These are phyloP conservation scores for Candida tibetensis DNA, from an alignment of 805 yeast species.

Conservation along the genomic window DNA sequence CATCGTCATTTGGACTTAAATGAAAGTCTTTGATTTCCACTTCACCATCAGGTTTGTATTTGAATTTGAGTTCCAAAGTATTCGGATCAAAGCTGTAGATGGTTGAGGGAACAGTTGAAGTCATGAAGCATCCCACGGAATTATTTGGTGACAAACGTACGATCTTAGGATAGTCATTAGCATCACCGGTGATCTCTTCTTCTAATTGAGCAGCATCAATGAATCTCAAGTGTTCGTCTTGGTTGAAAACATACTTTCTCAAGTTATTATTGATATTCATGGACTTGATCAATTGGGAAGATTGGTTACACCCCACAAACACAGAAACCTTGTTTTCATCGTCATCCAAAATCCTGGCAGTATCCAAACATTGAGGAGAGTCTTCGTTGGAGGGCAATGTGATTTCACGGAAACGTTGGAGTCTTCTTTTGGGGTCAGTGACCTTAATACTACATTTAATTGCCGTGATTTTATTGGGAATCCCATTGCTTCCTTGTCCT, in stretches of 20 bases:
- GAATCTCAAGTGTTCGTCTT: conserved; percentile 58
- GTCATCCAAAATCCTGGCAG: conserved; percentile 27
- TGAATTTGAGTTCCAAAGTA: conserved; percentile 51
- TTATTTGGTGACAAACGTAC: conserved; percentile 58
- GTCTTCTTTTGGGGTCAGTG: conserved; percentile 34
- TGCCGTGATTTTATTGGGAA: conserved; percentile 78
- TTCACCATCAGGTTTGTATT: conserved; percentile 51
- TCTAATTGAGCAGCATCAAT: conserved; percentile 59
- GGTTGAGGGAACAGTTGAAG: conserved; percentile 62
- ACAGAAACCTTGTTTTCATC: conserved; percentile 44
- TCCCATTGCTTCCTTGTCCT: conserved; percentile 88
- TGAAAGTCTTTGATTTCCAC: conserved; percentile 60
- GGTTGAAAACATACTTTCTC: conserved; percentile 58
- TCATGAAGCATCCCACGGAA: conserved; percentile 63
- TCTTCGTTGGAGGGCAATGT: conserved; percentile 65
- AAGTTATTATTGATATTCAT: conserved; percentile 67
- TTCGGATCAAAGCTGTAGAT: conserved; percentile 59
- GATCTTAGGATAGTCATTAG: conserved; percentile 61
- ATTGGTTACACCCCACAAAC: conserved; percentile 75
- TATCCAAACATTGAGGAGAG: conserved; percentile 82
- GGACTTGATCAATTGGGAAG: conserved; percentile 50
- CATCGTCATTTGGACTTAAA: conserved; percentile 57
- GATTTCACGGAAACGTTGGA: conserved; percentile 64
- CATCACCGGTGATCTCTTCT: conserved; percentile 36
- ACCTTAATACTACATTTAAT: conserved; percentile 55